A percentile compares a stretch with the other conserved stretches of the same genome.
Evolutionary conservation across 2,329 filamentous ascomycete species (phyloP).

Genomic region (Colletotrichum tropicicola): DNA sequence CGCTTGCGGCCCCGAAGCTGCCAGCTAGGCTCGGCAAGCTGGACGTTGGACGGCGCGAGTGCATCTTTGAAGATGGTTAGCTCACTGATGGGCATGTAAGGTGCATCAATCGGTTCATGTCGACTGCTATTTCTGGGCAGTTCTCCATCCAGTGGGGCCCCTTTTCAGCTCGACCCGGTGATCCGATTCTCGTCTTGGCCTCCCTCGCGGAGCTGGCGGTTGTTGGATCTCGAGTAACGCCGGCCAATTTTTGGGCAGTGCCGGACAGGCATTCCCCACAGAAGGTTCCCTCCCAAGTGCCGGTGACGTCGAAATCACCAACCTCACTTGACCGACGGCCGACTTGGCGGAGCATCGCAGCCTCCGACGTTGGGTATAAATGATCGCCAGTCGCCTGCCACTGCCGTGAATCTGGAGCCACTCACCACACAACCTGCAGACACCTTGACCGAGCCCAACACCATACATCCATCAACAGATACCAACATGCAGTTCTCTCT

Average conservation of each 20-base stretch:
- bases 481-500: slow-evolving; percentile 36
- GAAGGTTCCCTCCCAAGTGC: not conserved
- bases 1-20: not conserved
- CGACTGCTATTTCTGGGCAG: slow-evolving; percentile 9
- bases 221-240: not conserved
- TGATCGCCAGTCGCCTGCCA: not conserved
- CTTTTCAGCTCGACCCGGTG: not conserved
- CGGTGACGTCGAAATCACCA: slow-evolving; percentile 26
- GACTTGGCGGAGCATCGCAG: slow-evolving; percentile 4
- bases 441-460: not conserved
- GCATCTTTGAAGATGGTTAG: not conserved
- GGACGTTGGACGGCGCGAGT: not conserved
- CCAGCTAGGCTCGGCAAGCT: not conserved
- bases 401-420: too few species aligned
- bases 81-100: not conserved
- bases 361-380: not conserved
- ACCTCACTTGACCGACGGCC: not conserved
- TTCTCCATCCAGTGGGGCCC: not conserved
- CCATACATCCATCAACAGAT: too few species aligned
- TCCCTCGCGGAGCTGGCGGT: not conserved
- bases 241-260: not conserved
- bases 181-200: not conserved
- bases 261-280: slow-evolving; percentile 22
- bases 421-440: not conserved
- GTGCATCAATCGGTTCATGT: not conserved